Evolutionary conservation across 2,329 filamentous ascomycete genomes (phyloP), one percentile per base, ranked within the genome.

Genomic region (Calcarisporium arbuscula): DNA sequence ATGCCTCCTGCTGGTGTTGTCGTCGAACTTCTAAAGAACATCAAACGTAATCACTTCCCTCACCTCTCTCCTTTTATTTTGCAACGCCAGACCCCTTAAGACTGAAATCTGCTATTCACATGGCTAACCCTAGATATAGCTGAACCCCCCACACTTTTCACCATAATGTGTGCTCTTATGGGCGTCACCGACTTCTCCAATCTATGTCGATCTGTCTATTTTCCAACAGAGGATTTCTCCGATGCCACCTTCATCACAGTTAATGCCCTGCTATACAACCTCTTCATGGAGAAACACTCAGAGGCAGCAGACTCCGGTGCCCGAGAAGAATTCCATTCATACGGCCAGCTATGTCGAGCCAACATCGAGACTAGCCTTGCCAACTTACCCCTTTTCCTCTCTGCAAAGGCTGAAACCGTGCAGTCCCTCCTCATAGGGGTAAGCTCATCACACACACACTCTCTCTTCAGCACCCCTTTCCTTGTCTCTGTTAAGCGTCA

Each of bases 401-500:
- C 75, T 2, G 64, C 73, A 17, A 72, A 61, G 19, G 53, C 65
- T 23, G 58, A 72, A 42, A 79, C 70, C 28, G 65, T 80, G 16
- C 67, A 77, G 42, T 73, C 77, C 8, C 58, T 82, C 4, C 47
- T 73, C n/a, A 55, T 80, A 7, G 76, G 70, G 1, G 77, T 78
- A 53, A 46, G 67, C 56, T 5, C 12, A n/a, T n/a, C n/a, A n/a
- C n/a, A n/a, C n/a, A n/a, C n/a, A n/a, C 22, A 11, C 19, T 15
- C 20, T 19, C n/a, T 26, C 14, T 17, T 26, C 15, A 10, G 7
- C 20, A 14, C 19, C 4, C n/a, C 12, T 4, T 10, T 10, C 14
- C 22, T 25, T 25, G 10, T 14, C 14, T 25, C 14, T 3, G 14
- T 3, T 10, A 25, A 10, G 8, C 7, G 2, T 19, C 21, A 9